Conservation (phyloP, 148 eudicot species). For the Heliosperma pusillum region DNA sequence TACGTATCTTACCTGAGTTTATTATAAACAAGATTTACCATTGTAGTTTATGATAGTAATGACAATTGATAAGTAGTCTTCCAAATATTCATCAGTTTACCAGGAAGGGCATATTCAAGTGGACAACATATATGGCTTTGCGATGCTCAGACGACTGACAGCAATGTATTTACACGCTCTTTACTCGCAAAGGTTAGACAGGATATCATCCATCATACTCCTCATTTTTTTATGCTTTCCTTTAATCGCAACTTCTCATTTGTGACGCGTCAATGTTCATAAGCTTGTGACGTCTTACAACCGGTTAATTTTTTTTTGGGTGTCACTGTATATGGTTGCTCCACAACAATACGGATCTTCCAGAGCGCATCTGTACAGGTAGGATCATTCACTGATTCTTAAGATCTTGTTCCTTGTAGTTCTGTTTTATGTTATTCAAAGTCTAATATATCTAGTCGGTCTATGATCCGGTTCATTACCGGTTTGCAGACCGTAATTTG, state of each 20-base stretch:
- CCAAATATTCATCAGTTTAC: slow-evolving; percentile 37
- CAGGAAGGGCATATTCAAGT: slow-evolving; percentile 47
- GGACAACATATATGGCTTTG: slow-evolving; percentile 52
- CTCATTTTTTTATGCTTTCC: no score
- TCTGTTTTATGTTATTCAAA: no score
- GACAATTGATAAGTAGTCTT: no score
- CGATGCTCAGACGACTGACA: slow-evolving; percentile 51
- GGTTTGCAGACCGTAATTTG: slow-evolving; percentile 55
- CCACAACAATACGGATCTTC: neutral
- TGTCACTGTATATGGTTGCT: slow-evolving; percentile 2
- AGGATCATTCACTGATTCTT: no score
- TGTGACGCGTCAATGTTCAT: no score
- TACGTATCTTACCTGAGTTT: no score
- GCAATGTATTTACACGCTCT: slow-evolving; percentile 47
- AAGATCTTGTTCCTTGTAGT: no score
- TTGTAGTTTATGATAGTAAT: no score
- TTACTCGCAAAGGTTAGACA: slow-evolving; percentile 57
- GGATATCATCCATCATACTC: neutral
- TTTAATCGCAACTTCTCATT: no score
- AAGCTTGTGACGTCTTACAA: no score
- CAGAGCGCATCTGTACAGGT: slow-evolving; percentile 70
- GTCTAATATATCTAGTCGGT: no score
- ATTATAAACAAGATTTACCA: neutral
- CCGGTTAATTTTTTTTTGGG: neutral
- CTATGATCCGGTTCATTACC: slow-evolving; percentile 1